These are phyloP conservation scores for Taiozyma onychis DNA, from an alignment of 1,139 yeast species.

Conservation along the genomic window DNA sequence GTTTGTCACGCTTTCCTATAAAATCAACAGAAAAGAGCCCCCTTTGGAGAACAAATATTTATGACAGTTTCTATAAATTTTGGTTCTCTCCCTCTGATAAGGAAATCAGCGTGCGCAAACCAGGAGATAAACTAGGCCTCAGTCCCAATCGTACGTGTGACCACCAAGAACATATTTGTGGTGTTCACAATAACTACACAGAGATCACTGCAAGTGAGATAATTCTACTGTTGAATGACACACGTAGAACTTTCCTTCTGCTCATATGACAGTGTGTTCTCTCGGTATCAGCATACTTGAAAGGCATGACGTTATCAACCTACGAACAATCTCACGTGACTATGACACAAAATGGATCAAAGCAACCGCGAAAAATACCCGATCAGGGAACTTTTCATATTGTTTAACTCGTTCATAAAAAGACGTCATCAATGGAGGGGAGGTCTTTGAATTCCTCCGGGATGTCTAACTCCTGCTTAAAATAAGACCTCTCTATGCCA, in stretches of 20 bases:
- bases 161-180: background rate
- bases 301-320: background rate
- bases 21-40: background rate
- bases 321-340: conserved; percentile 11
- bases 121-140: background rate
- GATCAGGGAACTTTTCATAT: background rate
- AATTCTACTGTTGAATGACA: background rate
- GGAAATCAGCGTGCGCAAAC: background rate
- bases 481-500: conserved; percentile 17
- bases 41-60: background rate
- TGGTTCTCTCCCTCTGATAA: background rate
- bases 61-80: background rate
- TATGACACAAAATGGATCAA: conserved; percentile 28
- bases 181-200: background rate
- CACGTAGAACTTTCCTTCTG: background rate
- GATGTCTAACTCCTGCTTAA: conserved; percentile 23
- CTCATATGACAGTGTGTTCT: background rate
- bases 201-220: background rate
- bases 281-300: background rate
- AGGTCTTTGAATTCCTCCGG: conserved; percentile 24
- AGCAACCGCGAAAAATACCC: background rate
- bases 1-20: background rate
- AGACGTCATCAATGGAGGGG: background rate
- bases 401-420: background rate
- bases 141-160: background rate